phyloP scores from a whole-genome alignment of 2,329 filamentous ascomycete species.

The Fusarium tjaetaba region DNA sequence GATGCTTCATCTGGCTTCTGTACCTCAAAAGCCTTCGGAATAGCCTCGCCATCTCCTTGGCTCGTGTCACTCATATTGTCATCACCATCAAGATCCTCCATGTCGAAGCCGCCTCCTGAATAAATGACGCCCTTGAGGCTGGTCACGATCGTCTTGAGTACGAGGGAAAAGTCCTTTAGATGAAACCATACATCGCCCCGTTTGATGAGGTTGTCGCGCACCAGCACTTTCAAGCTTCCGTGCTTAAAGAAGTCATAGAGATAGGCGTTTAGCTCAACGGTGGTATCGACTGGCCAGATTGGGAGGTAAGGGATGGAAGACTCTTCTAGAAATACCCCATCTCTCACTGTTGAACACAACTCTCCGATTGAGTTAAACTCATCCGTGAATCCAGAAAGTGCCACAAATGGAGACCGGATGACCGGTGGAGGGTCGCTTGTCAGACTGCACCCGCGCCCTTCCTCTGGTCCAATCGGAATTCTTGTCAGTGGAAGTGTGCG shows the following conservation, averaged over 20 bases:
- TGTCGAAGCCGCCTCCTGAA: conserved; percentile 49
- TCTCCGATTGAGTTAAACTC: conserved; percentile 72
- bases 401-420: conserved; percentile 75
- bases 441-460: neutral
- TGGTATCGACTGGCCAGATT: conserved; percentile 65
- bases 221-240: conserved; percentile 69
- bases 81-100: conserved; percentile 48
- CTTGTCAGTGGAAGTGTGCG: conserved; percentile 67
- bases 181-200: conserved; percentile 77
- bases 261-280: conserved; percentile 68
- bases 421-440: conserved; percentile 45
- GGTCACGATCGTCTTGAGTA: conserved; percentile 77
- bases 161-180: conserved; percentile 67
- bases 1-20: neutral
- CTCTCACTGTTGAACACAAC: conserved; percentile 71
- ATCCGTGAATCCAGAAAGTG: conserved; percentile 75
- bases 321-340: conserved; percentile 79
- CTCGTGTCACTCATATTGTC: conserved; percentile 34
- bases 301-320: conserved; percentile 75
- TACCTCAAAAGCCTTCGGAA: neutral
- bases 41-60: neutral
- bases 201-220: conserved; percentile 72
- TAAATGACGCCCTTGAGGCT: conserved; percentile 65
- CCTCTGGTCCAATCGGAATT: conserved; percentile 52
- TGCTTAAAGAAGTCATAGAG: conserved; percentile 83